Base-by-base conservation (phyloP, 192 early-diverging fungal genomes). In the Paraglomus brasilianum region DNA sequence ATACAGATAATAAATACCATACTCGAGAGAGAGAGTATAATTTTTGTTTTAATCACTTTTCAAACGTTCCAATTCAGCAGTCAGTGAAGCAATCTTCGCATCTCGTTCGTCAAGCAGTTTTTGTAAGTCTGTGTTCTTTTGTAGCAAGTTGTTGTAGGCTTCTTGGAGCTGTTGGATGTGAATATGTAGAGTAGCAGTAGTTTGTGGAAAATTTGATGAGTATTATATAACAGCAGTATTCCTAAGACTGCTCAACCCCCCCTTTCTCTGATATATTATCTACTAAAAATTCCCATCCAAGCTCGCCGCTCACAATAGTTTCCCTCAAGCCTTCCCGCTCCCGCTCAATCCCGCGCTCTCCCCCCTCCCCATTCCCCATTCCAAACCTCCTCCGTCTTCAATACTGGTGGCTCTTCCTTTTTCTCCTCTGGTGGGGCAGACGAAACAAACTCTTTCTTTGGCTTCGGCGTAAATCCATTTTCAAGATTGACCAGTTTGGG, bases 111-210 rank as follows among this genome's bases (percentile, higher is more conserved):
- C 79, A 17, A 94, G 57, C 60, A 84, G 79, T 72, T 85, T 82
- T 79, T 92, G 93, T 51, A 95, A 78, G 61, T 94, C 89, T 30
- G 91, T 90, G 70, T 92, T 94, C 73, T 94, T 92, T 53, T 92
- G 89, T 41, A 82, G 82, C 30, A 93, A 59, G 41, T 83, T 66
- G 70, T 90, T 82, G 68, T 92, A 91, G 7, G 85, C 87, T 36
- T 91, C 87, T 80, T 92, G 87, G 72, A 89, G 91, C 59, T 80
- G 74, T 62, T 75, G 68, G 58, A 2, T 51, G 53, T 21, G 53
- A 40, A 59, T 59, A 40, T 46, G 8, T 46, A 3, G 9, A 63
- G 47, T 46, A 3, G 22, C 9, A 15, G 47, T 46, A 63, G 1
- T 21, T 45, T 45, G 21, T 63, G 2, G 47, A 46, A 11, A 22